These are phyloP conservation scores for Pyrenopolyporus hunteri DNA, from an alignment of 495 filamentous ascomycete species.

Conservation along the genomic window DNA sequence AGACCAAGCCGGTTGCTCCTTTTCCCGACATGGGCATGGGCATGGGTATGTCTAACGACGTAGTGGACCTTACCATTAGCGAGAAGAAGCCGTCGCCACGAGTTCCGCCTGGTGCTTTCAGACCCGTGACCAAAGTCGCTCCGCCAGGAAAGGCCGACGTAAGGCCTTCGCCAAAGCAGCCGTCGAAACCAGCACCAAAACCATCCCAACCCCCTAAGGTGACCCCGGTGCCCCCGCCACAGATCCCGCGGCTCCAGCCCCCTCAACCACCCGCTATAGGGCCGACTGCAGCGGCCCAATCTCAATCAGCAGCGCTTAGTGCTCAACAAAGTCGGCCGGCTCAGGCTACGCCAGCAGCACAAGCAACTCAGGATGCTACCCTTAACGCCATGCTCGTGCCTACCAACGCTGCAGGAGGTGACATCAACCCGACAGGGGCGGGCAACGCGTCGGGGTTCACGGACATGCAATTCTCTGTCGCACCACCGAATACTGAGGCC, in stretches of 20 bases:
- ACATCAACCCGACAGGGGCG: conserved; percentile 9
- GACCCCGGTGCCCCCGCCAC: conserved; percentile 43
- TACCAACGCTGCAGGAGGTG: conserved; percentile 12
- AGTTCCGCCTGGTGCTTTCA: conserved; percentile 20
- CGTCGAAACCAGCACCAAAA: conserved; percentile 36
- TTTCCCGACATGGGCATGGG: conserved; percentile 57
- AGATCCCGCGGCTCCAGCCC: conserved; percentile 42
- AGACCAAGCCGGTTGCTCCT: conserved; percentile 51
- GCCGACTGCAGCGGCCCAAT: conserved; percentile 22
- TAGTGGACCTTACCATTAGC: conserved; percentile 36
- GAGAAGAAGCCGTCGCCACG: conserved; percentile 41
- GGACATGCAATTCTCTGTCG: conserved; percentile 54
- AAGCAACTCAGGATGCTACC: conserved; percentile 22
- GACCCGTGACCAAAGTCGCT: conserved; percentile 15
- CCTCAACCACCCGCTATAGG: conserved; percentile 20
- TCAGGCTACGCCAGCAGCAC: conserved; percentile 20
- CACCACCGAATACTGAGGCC: conserved; percentile 40
- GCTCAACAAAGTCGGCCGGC: conserved; percentile 15
- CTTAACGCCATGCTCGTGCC: conserved; percentile 24
- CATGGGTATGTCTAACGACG: conserved; percentile 17
- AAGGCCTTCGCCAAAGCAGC: conserved; percentile 39
- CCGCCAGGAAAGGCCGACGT: conserved; percentile 22
- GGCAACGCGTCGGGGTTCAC: conserved; percentile 44
- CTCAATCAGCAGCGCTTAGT: conserved; percentile 17
- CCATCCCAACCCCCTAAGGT: conserved; percentile 41